Conservation (phyloP, 495 filamentous ascomycete species). For the Extremus antarcticus region DNA sequence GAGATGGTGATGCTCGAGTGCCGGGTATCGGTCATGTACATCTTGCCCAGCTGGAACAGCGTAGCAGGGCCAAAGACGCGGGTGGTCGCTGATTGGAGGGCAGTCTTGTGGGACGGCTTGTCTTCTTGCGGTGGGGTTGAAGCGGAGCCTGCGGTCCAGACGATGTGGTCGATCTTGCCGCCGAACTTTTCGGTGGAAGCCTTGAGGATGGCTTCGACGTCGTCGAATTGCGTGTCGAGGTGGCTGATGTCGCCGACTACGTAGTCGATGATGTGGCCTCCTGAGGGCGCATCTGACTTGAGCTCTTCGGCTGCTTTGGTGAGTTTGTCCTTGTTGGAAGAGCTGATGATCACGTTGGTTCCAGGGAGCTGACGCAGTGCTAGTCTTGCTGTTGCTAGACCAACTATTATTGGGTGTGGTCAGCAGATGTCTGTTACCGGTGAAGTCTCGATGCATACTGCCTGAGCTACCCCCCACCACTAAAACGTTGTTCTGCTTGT, state of each 20-base stretch:
- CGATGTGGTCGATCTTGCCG: not conserved
- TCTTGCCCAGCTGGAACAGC: not conserved
- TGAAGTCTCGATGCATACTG: no score
- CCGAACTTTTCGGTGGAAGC: not conserved
- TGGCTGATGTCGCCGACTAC: not conserved
- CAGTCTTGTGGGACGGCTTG: not conserved
- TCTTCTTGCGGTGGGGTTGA: not conserved
- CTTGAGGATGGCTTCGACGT: not conserved
- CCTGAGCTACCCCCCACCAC: no score
- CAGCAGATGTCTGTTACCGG: no score
- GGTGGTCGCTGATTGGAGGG: not conserved
- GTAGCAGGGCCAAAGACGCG: not conserved
- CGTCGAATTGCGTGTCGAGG: not conserved
- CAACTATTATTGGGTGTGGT: no score
- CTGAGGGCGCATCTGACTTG: not conserved
- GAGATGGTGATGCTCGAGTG: not conserved
- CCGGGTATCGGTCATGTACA: not conserved
- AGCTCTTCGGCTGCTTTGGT: not conserved
- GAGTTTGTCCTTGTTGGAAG: not conserved
- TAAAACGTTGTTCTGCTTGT: no score
- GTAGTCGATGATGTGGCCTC: not conserved
- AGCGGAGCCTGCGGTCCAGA: not conserved
- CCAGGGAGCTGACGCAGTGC: not conserved
- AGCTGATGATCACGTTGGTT: not conserved
- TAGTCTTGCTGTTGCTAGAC: not conserved